A percentile compares a stretch with the other conserved stretches of the same genome.
Evolutionary conservation across 768 basidiomycete species (phyloP).

Genomic region (Lyophyllum decastes): DNA sequence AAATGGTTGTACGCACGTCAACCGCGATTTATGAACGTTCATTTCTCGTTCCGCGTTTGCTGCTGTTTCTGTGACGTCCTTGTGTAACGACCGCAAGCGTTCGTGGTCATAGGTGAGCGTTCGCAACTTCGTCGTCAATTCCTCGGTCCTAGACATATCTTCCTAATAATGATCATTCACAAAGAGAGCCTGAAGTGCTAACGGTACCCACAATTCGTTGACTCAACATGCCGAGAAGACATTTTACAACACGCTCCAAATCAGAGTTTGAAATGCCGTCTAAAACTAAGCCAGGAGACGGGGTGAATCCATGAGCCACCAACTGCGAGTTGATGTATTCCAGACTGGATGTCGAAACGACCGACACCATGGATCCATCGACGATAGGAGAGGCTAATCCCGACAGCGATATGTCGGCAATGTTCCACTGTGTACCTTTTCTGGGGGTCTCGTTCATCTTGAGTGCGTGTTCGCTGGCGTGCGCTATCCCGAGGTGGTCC

Average conservation of each 20-base stretch:
- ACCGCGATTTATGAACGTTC: slow-evolving; percentile 70
- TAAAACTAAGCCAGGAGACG: slow-evolving; percentile 64
- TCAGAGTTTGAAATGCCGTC: slow-evolving; percentile 62
- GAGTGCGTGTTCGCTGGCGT: not conserved
- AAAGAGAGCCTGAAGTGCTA: slow-evolving; percentile 1
- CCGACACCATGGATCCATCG: slow-evolving; percentile 46
- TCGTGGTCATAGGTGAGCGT: slow-evolving; percentile 84
- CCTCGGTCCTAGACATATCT: slow-evolving; percentile 81
- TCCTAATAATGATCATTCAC: slow-evolving; percentile 32
- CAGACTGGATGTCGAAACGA: slow-evolving; percentile 59
- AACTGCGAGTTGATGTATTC: slow-evolving; percentile 85
- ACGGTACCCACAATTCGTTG: slow-evolving; percentile 68
- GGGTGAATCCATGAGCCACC: slow-evolving; percentile 75
- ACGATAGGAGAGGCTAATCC: slow-evolving; percentile 44
- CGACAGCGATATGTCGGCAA: slow-evolving; percentile 44
- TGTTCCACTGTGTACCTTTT: slow-evolving; percentile 56
- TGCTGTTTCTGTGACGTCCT: slow-evolving; percentile 55
- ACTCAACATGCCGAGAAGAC: slow-evolving; percentile 72
- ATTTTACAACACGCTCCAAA: slow-evolving; percentile 64
- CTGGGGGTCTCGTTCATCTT: slow-evolving; percentile 43
- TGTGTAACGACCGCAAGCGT: slow-evolving; percentile 67
- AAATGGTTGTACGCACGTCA: slow-evolving; percentile 52
- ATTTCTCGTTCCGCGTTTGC: slow-evolving; percentile 80
- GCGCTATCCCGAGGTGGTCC: not conserved
- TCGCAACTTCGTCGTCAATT: slow-evolving; percentile 70